A percentile compares a stretch with the other conserved stretches of the same genome.
phyloP scores from a whole-genome alignment of 306 rosid genomes.

The Sechiopsis laciniata region DNA sequence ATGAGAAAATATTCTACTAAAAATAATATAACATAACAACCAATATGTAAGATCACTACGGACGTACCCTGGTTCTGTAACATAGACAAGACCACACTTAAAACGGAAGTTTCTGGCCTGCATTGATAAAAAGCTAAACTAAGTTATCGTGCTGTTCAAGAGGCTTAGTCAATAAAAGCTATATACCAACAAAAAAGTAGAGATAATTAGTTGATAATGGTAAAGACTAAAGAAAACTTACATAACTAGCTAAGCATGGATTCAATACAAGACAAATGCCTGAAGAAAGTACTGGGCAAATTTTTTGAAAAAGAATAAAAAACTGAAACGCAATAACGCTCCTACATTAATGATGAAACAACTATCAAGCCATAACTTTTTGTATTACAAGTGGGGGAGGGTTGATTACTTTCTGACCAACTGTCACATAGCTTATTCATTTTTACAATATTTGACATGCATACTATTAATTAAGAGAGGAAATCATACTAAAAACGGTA shows the following conservation, averaged over 20 bases:
- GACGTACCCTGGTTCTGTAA: slow-evolving; percentile 92
- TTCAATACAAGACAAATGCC: neutral
- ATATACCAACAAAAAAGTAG: neutral
- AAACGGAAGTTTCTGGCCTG: slow-evolving; percentile 98
- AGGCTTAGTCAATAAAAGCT: slow-evolving; percentile 18
- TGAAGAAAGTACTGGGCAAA: neutral
- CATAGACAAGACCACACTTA: slow-evolving; percentile 89
- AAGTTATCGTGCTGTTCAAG: slow-evolving; percentile 12
- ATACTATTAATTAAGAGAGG: neutral
- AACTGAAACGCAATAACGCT: neutral
- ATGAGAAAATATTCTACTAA: slow-evolving; percentile 7
- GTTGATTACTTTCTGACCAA: neutral
- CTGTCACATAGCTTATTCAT: neutral
- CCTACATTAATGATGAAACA: neutral
- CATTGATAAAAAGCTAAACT: slow-evolving; percentile 29
- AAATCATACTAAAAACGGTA: neutral
- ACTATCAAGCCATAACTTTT: neutral
- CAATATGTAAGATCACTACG: slow-evolving; percentile 15
- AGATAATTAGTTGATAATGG: no score
- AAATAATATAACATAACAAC: slow-evolving; percentile 14
- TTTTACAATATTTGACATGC: neutral
- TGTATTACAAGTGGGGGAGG: neutral
- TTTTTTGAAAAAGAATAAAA: neutral
- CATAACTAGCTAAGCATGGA: no score
- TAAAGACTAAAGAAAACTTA: no score